A percentile compares a stretch with the other conserved stretches of the same genome.
Conservation (phyloP, 1,139 yeast genomes). For the Blastobotrys malaysiensis region DNA sequence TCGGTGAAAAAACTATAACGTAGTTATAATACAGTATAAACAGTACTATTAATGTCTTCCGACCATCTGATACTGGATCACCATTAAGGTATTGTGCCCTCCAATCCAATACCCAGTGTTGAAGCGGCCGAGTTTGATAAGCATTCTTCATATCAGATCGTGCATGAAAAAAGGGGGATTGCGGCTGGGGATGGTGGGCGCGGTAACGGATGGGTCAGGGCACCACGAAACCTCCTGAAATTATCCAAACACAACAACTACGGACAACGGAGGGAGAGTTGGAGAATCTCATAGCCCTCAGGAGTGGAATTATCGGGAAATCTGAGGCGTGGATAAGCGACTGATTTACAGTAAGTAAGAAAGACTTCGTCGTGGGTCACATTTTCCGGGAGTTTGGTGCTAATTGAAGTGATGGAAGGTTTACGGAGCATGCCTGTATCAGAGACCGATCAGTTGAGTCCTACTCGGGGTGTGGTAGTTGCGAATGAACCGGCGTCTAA, state of each 20-base stretch:
- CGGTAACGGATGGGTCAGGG: not conserved
- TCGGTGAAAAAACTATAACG: no score
- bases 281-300: not conserved
- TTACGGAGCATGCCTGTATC: not conserved
- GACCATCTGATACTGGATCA: no score
- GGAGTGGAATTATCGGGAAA: not conserved
- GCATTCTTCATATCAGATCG: not conserved
- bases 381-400: not conserved
- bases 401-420: not conserved
- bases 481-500: not conserved
- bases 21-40: no score
- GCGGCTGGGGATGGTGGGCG: not conserved
- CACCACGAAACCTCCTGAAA: not conserved
- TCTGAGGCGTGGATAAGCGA: not conserved
- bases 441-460: not conserved
- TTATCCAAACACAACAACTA: not conserved
- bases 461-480: not conserved
- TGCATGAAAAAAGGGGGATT: not conserved
- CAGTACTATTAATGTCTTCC: no score
- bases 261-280: not conserved
- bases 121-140: not conserved
- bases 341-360: not conserved
- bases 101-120: no score
- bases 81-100: no score
- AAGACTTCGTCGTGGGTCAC: no score